These are phyloP conservation scores for Paxillus involutus DNA, from an alignment of 768 basidiomycete species.

Conservation along the genomic window DNA sequence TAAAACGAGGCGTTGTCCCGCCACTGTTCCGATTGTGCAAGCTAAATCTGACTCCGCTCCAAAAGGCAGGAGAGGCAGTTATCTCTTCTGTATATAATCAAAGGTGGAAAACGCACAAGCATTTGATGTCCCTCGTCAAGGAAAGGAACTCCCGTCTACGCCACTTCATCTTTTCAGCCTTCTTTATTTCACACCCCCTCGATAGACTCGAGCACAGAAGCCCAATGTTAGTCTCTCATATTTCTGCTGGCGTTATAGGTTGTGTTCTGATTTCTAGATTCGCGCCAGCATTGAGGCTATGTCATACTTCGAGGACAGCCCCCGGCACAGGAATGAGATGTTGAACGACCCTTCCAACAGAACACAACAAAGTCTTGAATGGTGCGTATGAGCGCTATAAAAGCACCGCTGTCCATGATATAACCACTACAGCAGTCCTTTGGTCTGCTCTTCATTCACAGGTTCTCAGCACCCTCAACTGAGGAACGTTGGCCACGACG, in stretches of 20 bases:
- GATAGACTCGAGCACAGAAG: too few species aligned
- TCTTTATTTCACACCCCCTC: too few species aligned
- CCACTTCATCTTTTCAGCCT: too few species aligned
- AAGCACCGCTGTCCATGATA: conserved; percentile 3
- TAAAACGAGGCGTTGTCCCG: not conserved
- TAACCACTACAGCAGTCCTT: conserved; percentile 9
- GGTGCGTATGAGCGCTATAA: conserved; percentile 19
- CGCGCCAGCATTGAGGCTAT: conserved; percentile 3
- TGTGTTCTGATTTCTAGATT: not conserved
- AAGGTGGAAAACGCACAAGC: too few species aligned
- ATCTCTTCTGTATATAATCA: too few species aligned
- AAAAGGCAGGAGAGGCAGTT: not conserved
- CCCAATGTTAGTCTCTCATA: not conserved
- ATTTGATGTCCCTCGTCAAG: too few species aligned
- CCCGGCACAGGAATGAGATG: conserved; percentile 16
- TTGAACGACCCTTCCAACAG: conserved; percentile 12
- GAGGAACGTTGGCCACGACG: not conserved
- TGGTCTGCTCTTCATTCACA: not conserved
- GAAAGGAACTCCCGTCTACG: too few species aligned
- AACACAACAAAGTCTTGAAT: not conserved
- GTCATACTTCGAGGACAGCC: conserved; percentile 11
- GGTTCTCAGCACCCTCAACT: not conserved
- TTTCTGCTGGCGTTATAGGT: not conserved
- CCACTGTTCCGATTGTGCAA: not conserved
- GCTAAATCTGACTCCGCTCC: not conserved